Base-by-base conservation (phyloP, 257 asterid species). In the Nicotiana sylvestris region DNA sequence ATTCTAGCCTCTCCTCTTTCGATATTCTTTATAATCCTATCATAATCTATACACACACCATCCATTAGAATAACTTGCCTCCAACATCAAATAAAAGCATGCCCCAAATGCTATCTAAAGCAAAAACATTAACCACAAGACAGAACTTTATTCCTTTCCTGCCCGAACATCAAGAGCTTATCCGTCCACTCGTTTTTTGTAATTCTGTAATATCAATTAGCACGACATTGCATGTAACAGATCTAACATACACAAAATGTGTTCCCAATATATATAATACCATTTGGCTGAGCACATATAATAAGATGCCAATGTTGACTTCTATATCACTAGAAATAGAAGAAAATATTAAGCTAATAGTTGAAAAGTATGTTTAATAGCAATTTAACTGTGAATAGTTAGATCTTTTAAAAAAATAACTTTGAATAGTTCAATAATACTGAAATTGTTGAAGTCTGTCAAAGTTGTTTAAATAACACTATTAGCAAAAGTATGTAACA, bases 1-100 rank as follows among this genome's bases (percentile, higher is more conserved):
- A 96, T 96, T 88, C 99, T 92, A 53, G 97, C 98, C 88, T 96
- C 99, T 79, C 99, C 99, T 86, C 98, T 92, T 85, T 96, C 99
- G 81, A 96, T 96, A 85, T 93, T 90, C 89, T 94, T 96, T 49
- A 94, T 91, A 86, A 96, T 92, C 90, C 96, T 91, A 88, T 96
- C 99, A 79, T 94, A 96, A 86, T 96, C 99, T 96, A 95, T 30
- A 91, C 88, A 76, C 49, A 77, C 32, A 29, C 88, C 15, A 84
- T 80, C 64, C 80, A 76, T 27, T n/a, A 53, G 25, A 21, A 66
- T 43, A 82, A 51, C 11, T 5, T 17, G 80, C 49, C 37, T 72
- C 79, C 49, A 72, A 72, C 49, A 21, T 46, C 39, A 46, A 66
- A 30, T 11, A 66, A 30, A 39, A 72, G 35, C 25, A 46, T 6